phyloP scores from a whole-genome alignment of 2,329 filamentous ascomycete genomes.

The Diatrype stigma region DNA sequence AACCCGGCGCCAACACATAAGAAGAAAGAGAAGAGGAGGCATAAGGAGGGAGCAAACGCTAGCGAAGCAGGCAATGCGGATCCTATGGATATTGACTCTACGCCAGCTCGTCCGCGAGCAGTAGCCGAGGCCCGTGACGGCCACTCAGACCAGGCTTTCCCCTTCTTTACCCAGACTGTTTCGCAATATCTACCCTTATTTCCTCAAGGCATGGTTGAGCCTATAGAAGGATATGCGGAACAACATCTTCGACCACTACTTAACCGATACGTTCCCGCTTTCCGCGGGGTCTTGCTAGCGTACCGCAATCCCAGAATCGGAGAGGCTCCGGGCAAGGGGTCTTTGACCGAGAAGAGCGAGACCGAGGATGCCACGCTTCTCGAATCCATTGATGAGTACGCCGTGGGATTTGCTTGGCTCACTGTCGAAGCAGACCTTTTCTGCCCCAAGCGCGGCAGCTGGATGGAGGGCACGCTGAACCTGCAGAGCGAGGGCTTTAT shows the following conservation, averaged over 20 bases:
- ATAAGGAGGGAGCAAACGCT: background rate
- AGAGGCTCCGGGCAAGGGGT: constrained; percentile 48
- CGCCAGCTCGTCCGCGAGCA: constrained; percentile 7
- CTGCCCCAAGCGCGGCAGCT: constrained; percentile 66
- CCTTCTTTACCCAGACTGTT: constrained; percentile 74
- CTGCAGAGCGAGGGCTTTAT: constrained; percentile 86
- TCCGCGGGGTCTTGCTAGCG: constrained; percentile 69
- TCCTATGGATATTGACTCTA: constrained; percentile 36
- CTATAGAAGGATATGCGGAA: constrained; percentile 65
- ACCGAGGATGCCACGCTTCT: constrained; percentile 40
- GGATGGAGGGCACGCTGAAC: constrained; percentile 77
- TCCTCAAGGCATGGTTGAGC: constrained; percentile 64
- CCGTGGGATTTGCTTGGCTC: constrained; percentile 81
- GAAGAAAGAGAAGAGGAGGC: constrained; percentile 14
- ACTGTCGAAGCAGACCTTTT: constrained; percentile 85
- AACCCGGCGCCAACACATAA: background rate
- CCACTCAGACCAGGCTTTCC: constrained; percentile 47
- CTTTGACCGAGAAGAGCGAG: constrained; percentile 44
- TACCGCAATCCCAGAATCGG: constrained; percentile 67
- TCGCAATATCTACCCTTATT: constrained; percentile 77
- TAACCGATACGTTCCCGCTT: constrained; percentile 69
- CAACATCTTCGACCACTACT: constrained; percentile 73
- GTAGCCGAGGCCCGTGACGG: constrained; percentile 31
- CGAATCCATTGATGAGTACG: constrained; percentile 71
- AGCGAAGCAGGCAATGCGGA: constrained; percentile 19